Base-by-base conservation (phyloP, 441 rosid genomes). In the Breynia disticha region DNA sequence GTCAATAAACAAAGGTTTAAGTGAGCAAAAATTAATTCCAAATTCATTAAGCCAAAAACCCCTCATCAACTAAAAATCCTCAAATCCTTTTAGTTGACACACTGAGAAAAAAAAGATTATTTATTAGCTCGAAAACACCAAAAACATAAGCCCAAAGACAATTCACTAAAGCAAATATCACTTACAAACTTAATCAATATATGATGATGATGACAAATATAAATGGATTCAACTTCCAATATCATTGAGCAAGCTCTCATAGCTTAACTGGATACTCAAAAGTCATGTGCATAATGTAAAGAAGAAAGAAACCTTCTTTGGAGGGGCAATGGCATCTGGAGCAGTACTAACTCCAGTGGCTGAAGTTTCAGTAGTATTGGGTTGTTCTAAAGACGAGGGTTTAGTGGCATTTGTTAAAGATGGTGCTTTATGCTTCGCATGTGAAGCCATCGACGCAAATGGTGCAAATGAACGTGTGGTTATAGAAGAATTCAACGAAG, bases 251-350 rank as follows among this genome's bases (percentile, higher is more conserved):
- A 2, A 24, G 7, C 7, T 7, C 32, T 24, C 32, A 24, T 24
- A 7, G 32, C 7, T 24, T 24, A 24, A 24, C 32, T 2, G 32
- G 32, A 24, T 24, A 24, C 32, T 24, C 32, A 24, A 24, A 24
- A 39, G 9, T 9, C 2, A 14, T 52, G 21, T 9, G 46, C 22
- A 14, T 50, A 49, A 41, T n/a, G 16, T 21, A 61, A 48, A 2
- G 32, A 64, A 50, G 42, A 32, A 35, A 54, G n/a, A 50, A 8
- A 84, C 95, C 93, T 83, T 87, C 62, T 85, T 90, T 54, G 76
- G 52, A 56, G 69, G 70, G 17, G 64, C 54, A 37, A 72, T 15
- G 45, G 48, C 65, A 67, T 56, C 35, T 52, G 38, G 16, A 38
- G 60, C 45, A 9, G 24, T 48, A 16, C 66, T 37, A 11, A 62